Percentiles rank a stretch among this genome's conserved stretches.
These are phyloP conservation scores for Luvunga scandens DNA, from an alignment of 345 rosid species.

Conservation along the genomic window DNA sequence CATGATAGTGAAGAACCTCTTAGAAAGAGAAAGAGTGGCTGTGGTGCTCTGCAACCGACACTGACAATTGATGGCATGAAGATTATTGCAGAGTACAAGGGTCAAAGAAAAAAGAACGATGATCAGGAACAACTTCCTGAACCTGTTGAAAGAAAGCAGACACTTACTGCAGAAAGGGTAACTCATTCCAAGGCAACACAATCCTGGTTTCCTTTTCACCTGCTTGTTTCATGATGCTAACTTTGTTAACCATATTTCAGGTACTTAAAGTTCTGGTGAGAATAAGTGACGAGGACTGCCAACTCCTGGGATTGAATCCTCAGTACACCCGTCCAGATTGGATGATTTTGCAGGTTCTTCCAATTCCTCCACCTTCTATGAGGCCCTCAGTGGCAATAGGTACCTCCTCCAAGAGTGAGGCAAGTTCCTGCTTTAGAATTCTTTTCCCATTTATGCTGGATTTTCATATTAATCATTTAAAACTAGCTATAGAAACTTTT, in stretches of 20 bases:
- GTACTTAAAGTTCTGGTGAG: slow-evolving; percentile 33
- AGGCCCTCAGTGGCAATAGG: slow-evolving; percentile 98
- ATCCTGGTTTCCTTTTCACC: no score
- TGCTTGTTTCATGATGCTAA: no score
- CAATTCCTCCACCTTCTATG: slow-evolving; percentile 95
- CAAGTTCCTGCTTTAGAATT: slow-evolving; percentile 17
- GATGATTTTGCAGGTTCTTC: slow-evolving; percentile 97
- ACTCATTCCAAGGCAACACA: not conserved
- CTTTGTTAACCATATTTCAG: slow-evolving; percentile 23
- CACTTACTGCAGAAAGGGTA: slow-evolving; percentile 90
- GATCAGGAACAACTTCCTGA: slow-evolving; percentile 93
- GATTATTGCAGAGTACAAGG: slow-evolving; percentile 86
- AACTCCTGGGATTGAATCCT: slow-evolving; percentile 77
- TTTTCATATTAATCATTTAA: not conserved
- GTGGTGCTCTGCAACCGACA: slow-evolving; percentile 93
- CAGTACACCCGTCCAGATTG: slow-evolving; percentile 97
- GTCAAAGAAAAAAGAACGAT: slow-evolving; percentile 67
- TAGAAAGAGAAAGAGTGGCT: slow-evolving; percentile 82
- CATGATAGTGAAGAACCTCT: slow-evolving; percentile 74
- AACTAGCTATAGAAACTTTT: not conserved
- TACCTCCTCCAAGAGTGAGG: slow-evolving; percentile 86
- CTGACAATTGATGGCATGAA: slow-evolving; percentile 92
- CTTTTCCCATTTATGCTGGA: not conserved
- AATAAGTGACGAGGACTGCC: slow-evolving; percentile 51
- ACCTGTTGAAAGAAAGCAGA: slow-evolving; percentile 90